These are phyloP conservation scores for Dioscorea alata DNA, from an alignment of 106 monocot species.

Conservation along the genomic window DNA sequence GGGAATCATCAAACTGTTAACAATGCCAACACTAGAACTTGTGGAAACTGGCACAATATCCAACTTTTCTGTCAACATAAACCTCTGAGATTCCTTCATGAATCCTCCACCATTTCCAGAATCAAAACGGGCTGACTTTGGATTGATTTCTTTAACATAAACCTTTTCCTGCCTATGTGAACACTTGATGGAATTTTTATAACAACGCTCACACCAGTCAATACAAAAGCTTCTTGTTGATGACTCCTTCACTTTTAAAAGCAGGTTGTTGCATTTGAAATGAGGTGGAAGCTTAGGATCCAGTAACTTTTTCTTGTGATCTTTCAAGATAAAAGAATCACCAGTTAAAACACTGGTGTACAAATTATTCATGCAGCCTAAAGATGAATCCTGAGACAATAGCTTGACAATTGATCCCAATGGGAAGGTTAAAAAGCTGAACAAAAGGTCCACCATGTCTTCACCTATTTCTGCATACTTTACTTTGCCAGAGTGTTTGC, in stretches of 20 bases:
- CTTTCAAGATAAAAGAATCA: slow-evolving; percentile 12
- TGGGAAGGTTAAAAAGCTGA: slow-evolving; percentile 42
- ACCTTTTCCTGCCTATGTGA: too few relatives aligned
- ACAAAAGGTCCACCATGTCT: slow-evolving; percentile 36
- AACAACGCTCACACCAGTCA: too few relatives aligned
- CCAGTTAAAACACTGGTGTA: slow-evolving; percentile 19
- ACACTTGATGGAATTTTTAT: too few relatives aligned
- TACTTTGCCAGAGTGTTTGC: slow-evolving; percentile 17
- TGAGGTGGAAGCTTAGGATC: slow-evolving; percentile 22
- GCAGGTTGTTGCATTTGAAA: slow-evolving; percentile 2
- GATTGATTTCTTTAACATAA: too few relatives aligned
- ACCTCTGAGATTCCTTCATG: too few relatives aligned
- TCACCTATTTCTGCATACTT: slow-evolving; percentile 45
- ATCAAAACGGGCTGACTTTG: too few relatives aligned
- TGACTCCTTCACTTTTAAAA: slow-evolving; percentile 16
- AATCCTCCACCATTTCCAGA: too few relatives aligned
- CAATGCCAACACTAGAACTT: too few relatives aligned
- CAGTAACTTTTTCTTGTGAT: slow-evolving; percentile 16
- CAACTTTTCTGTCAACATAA: too few relatives aligned
- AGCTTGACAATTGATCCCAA: slow-evolving; percentile 28
- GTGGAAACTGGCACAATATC: too few relatives aligned
- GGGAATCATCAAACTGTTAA: too few relatives aligned
- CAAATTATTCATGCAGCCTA: slow-evolving; percentile 30
- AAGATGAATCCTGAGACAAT: slow-evolving; percentile 10
- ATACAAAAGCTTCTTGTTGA: too few relatives aligned